Base-by-base conservation (phyloP, 176 grass and related monocot genomes). In the Bromus sterilis region DNA sequence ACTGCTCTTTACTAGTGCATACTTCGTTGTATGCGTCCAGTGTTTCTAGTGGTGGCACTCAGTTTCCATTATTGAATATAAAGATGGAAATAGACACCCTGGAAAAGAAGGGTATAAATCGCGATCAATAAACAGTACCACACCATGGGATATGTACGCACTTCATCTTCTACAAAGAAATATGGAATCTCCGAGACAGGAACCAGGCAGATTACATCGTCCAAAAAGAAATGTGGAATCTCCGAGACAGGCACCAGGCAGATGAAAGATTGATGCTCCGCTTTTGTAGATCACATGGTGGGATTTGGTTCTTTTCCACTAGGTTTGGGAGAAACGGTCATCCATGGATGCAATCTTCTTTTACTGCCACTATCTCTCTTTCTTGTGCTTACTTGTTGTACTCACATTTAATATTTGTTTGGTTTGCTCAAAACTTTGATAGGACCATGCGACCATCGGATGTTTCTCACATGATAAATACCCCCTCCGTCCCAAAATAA, bases 291-390 rank as follows among this genome's bases (percentile, higher is more conserved):
- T 77, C 16, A 56, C 36, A 64, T 71, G 62, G 44, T 66, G 32
- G 30, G 78, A 78, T 82, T 78, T 78, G 7, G 65, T 72, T 77
- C 73, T 74, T 86, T 86, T 86, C 88, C 88, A 15, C n/a, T 28
- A 82, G 73, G 88, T 42, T 64, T 59, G 83, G 88, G 83, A 82
- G 66, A 82, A 58, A 33, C 72, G 66, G 70, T 40, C 60, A 13
- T 63, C 28, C 5, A 58, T 11, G 7, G 37, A 28, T 18, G 15
- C 53, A 82, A 57, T 46, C 31, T 21, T 58, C 14, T 37, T 7
- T 3, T 30, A 9, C 25, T 46, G 14, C 14, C 12, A 36, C 10
- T 67, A 67, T 25, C 28, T 32, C 28, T 25, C 24, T 36, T 56
- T 57, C 34, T 15, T 56, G 46, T 20, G 23, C 69, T 39, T 5